Conservation (phyloP, 371 early-diverging fungal genomes). For the Scutellospora calospora region DNA sequence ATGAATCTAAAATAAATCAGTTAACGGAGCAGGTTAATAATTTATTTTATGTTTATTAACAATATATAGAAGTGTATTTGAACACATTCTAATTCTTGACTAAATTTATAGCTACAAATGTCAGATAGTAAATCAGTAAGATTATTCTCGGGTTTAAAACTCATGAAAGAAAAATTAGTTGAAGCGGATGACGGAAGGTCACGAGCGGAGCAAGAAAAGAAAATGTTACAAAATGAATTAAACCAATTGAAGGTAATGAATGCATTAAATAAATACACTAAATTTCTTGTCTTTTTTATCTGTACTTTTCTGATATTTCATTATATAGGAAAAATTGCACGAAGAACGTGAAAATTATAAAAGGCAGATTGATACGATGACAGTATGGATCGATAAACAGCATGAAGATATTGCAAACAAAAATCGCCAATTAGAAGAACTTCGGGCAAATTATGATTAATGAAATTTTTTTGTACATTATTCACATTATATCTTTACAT, state of each 20-base stretch:
- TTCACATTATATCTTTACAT: too few species aligned
- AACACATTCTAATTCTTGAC: neutral
- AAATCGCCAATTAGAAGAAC: neutral
- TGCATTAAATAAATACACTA: neutral
- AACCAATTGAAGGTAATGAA: neutral
- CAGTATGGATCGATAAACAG: neutral
- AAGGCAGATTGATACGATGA: constrained; percentile 25
- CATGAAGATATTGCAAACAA: neutral
- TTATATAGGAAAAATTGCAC: constrained; percentile 15
- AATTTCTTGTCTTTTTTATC: neutral
- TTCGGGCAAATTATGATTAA: neutral
- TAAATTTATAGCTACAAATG: constrained; percentile 26
- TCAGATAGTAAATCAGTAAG: constrained; percentile 36
- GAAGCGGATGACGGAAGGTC: neutral
- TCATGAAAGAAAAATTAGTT: constrained; percentile 19
- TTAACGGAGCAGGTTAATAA: constrained; percentile 47
- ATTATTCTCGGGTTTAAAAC: constrained; percentile 15
- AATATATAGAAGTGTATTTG: neutral
- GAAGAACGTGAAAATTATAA: neutral
- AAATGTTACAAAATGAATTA: constrained; percentile 2
- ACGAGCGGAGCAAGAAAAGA: constrained; percentile 12
- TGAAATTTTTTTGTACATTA: too few species aligned
- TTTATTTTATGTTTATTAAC: neutral
- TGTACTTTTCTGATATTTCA: neutral
- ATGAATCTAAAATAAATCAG: constrained; percentile 50